Base-by-base conservation (phyloP, 2,329 filamentous ascomycete species). In the Alternaria gaisen region DNA sequence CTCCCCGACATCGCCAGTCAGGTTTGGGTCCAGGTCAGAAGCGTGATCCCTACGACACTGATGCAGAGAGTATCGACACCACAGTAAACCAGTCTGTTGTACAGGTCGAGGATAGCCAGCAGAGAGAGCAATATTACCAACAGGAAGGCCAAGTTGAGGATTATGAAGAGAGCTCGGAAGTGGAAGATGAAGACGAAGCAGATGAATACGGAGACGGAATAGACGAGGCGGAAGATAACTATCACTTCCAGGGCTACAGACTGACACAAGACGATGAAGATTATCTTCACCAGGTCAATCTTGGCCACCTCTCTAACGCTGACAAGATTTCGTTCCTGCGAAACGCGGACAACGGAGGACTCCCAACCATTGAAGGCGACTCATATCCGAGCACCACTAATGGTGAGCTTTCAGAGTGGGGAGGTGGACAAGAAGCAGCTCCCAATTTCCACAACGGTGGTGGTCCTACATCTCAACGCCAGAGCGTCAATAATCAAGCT, bases 341-440 rank as follows among this genome's bases (percentile, higher is more conserved):
- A 5, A 11, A 54, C 10, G 48, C 44, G 10, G 47, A 47, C 7
- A 41, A 26, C 12, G 20, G 53, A 14, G 40, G 53, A 5, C 64
- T 71, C 38, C 56, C 2, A 5, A 58, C 60, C 2, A 50, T 71
- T n/a, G 68, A 71, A 3, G 74, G 69, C 32, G 71, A 73, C 36
- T 79, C 77, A n/a, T 80, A 80, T 53, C 77, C 78, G 18, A 69
- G 71, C 28, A 80, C 78, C 2, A 79, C 77, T 10, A 74, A 77
- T 34, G 78, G 78, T 5, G 57, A 68, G 32, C 56, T 68, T 48
- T 68, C 67, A 32, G 64, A 67, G 42, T 50, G 53, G 63, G 53
- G 40, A 46, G 58, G 57, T 50, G 58, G 52, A 4, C 64, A 65
- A 40, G 61, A 64, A 18, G 51, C 26, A 43, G 47, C 36, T 28